Conservation (phyloP, 768 basidiomycete genomes). For the Asterophora lycoperdoides region DNA sequence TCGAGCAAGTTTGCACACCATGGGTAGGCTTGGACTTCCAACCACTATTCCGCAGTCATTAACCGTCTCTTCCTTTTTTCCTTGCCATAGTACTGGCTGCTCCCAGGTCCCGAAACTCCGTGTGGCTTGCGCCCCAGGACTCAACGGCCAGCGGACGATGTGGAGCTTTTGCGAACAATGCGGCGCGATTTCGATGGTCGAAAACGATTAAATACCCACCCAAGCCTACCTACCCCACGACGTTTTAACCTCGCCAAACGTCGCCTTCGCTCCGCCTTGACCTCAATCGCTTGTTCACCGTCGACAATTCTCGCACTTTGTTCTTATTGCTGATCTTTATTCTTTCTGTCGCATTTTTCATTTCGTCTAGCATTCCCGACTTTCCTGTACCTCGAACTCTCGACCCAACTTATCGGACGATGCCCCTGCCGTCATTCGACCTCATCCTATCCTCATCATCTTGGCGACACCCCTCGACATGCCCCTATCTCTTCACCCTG, state of each 20-base stretch:
- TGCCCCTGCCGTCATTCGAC: slow-evolving; percentile 8
- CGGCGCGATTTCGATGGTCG: slow-evolving; percentile 86
- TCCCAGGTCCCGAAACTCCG: slow-evolving; percentile 81
- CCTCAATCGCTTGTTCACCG: not conserved
- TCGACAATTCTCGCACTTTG: slow-evolving; percentile 11
- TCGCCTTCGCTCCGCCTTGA: not conserved
- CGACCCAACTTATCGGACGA: slow-evolving; percentile 15
- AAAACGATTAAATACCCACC: slow-evolving; percentile 49
- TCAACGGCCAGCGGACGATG: slow-evolving; percentile 73
- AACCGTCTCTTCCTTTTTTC: slow-evolving; percentile 2
- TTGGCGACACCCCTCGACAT: slow-evolving; percentile 21
- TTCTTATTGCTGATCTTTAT: slow-evolving; percentile 20
- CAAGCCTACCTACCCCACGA: too few species aligned
- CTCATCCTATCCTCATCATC: slow-evolving; percentile 20
- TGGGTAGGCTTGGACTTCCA: slow-evolving; percentile 45
- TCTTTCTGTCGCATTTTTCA: slow-evolving; percentile 7
- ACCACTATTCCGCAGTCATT: slow-evolving; percentile 6
- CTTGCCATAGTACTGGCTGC: slow-evolving; percentile 36
- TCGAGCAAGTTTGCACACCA: slow-evolving; percentile 58
- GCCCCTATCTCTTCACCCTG: not conserved
- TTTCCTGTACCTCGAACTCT: not conserved
- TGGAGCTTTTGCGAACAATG: slow-evolving; percentile 89
- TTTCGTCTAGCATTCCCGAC: not conserved
- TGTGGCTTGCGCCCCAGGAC: slow-evolving; percentile 68
- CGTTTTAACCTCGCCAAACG: not conserved